Evolutionary conservation across 2,329 filamentous ascomycete species (phyloP), one percentile per base, ranked within the genome.

Genomic region (Aspergillus cejpii): DNA sequence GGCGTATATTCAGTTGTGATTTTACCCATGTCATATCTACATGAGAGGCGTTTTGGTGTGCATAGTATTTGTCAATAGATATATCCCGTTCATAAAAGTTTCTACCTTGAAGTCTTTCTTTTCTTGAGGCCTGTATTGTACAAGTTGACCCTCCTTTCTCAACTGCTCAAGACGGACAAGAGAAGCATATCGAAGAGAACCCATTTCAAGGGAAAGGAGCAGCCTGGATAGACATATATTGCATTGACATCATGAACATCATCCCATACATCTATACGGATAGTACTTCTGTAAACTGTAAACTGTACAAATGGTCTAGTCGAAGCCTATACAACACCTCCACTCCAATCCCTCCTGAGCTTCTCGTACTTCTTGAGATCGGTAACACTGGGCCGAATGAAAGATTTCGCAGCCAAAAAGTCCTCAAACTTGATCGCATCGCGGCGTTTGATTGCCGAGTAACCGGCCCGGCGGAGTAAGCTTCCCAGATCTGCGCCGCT

Each of bases 401-500:
- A 66, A 12, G 60, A 52, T 49, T 66, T 69, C 8, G 69, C 70
- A 31, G 60, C 54, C 23, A 66, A 52, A 48, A 71, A 71, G 50
- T 72, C 69, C 31, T 70, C 59, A 37, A 72, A 54, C 36, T 71
- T 70, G 5, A 81, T 73, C 8, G 57, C 59, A 50, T 70, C 70
- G 14, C 68, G 62, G 11, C 75, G 62, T 51, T 71, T 70, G 31
- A 81, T 70, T 24, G 79, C 78, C 37, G 71, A 68, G 58, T 79
- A 75, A 21, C 76, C 80, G 7, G 81, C 81, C 52, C 78, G 75
- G 10, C 78, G 67, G 12, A 83, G 57, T 52, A 85, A 57, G 43
- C 74, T 75, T 11, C 75, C 76, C 41, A 85, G 57, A 68, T 85
- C 81, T 0, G 81, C 81, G 53, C 81, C 81, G 42, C 85, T 91